Base-by-base conservation (phyloP, 2,329 filamentous ascomycete species). In the Aspergillus viridinutans region DNA sequence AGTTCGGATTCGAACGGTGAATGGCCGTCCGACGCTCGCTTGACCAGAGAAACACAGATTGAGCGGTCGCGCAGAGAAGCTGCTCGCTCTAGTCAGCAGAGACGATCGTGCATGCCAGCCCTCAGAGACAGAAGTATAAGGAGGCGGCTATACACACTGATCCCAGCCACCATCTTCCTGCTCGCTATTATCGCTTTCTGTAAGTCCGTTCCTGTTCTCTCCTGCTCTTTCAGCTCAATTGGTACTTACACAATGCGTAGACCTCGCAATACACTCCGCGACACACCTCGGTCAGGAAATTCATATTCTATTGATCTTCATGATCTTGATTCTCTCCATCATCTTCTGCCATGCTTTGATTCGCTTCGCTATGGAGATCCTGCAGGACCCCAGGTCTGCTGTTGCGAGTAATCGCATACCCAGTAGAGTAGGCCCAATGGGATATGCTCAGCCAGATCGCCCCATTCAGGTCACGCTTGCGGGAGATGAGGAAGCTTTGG, bases 271-370 rank as follows among this genome's bases (percentile, higher is more conserved):
- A 48, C 83, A 86, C 21, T 78, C 92, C 48, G 87, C 87, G 3
- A 80, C 83, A 43, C 80, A 85, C 58, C 78, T 83, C 52, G 83
- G 83, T 45, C 84, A 84, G 70, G 88, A 91, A 72, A 87, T 95
- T 67, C 89, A 91, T 66, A 84, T 95, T 58, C 79, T 95, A 53
- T 81, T 96, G 58, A 87, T 96, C 56, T 81, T 96, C 53, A 80
- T 92, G 61, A 87, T 95, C 56, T 76, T 95, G 52, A 78, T 87
- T 53, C 82, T 87, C 35, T 86, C 88, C 1, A 84, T 93, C 62
- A 85, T 95, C 74, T 94, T 96, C 79, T 88, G 85, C 67, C 90
- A 95, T 73, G 85, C 86, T 45, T 76, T 94, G 17, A 83, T 94
- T 56, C 85, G 89, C 20, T 80, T 95, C 3, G 87, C 84, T 72